phyloP scores from a whole-genome alignment of 257 asterid genomes.

The Petunia secreta region DNA sequence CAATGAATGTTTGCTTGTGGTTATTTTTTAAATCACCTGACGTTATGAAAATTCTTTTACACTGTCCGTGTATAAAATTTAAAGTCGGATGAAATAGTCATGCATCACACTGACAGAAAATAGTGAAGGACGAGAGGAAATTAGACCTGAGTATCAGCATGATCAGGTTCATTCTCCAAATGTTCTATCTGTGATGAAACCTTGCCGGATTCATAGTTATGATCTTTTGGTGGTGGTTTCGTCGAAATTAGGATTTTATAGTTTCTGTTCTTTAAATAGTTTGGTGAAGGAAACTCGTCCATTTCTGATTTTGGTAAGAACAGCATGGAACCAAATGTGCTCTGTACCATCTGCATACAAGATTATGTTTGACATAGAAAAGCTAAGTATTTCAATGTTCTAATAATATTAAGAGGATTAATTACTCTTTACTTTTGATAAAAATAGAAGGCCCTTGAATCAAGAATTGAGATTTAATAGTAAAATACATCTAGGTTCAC shows the following conservation, averaged over 20 bases:
- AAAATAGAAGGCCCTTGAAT: background rate
- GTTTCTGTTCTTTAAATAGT: background rate
- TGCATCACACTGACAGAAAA: background rate
- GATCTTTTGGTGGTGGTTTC: slow-evolving; percentile 27
- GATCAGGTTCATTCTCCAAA: background rate
- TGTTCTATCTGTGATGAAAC: background rate
- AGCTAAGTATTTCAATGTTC: background rate
- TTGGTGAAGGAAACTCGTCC: slow-evolving; percentile 33
- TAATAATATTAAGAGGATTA: background rate
- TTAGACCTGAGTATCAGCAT: background rate
- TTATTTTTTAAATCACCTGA: background rate
- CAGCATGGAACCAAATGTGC: slow-evolving; percentile 28
- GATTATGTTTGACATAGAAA: background rate
- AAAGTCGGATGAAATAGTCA: background rate
- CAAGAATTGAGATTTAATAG: background rate
- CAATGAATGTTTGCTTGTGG: too few relatives aligned
- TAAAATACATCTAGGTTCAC: background rate
- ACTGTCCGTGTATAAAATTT: background rate
- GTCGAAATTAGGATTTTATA: slow-evolving; percentile 32
- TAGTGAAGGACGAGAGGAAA: background rate
- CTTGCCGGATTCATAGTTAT: background rate
- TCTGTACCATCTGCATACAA: slow-evolving; percentile 33
- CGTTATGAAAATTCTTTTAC: background rate
- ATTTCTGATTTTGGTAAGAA: slow-evolving; percentile 31
- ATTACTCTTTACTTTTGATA: too few relatives aligned